Evolutionary conservation across 2,329 filamentous ascomycete species (phyloP).

Genomic region (Phoma herbarum): DNA sequence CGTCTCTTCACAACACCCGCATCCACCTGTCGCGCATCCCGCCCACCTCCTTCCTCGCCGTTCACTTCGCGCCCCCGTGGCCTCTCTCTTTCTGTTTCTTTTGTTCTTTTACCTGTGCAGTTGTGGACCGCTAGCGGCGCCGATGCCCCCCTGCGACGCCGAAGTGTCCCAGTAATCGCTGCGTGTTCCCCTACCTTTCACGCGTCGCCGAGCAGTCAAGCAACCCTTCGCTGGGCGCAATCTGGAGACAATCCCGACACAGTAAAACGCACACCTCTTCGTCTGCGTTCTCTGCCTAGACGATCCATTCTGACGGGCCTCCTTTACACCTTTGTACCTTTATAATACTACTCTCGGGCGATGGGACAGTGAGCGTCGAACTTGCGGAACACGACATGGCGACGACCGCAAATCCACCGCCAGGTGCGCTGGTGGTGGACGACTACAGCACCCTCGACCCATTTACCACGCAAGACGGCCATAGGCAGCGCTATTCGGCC

Average conservation of each 20-base stretch:
- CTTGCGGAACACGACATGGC: conserved; percentile 49
- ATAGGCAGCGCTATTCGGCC: conserved; percentile 76
- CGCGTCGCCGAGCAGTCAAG: conserved; percentile 15
- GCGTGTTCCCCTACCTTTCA: conserved; percentile 18
- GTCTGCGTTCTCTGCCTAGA: neutral
- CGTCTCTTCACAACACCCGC: conserved; percentile 19
- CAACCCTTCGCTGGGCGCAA: conserved; percentile 11
- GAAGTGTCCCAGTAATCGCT: conserved; percentile 15
- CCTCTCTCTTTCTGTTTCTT: conserved; percentile 22
- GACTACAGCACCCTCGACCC: conserved; percentile 54
- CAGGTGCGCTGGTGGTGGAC: conserved; percentile 53
- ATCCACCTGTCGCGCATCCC: conserved; percentile 6
- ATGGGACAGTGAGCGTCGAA: conserved; percentile 41
- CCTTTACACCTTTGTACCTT: conserved; percentile 15
- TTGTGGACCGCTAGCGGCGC: conserved; percentile 16
- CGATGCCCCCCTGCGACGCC: conserved; percentile 14
- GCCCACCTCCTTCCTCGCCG: conserved; percentile 16
- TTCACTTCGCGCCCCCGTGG: conserved; percentile 22
- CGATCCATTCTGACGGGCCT: neutral
- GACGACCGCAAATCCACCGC: conserved; percentile 52
- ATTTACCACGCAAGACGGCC: conserved; percentile 54
- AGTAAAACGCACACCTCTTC: conserved; percentile 5
- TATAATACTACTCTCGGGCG: conserved; percentile 25
- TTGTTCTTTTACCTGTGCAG: conserved; percentile 10
- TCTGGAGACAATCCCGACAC: neutral